Base-by-base conservation (phyloP, 2,329 filamentous ascomycete species). In the Fusarium sp. region DNA sequence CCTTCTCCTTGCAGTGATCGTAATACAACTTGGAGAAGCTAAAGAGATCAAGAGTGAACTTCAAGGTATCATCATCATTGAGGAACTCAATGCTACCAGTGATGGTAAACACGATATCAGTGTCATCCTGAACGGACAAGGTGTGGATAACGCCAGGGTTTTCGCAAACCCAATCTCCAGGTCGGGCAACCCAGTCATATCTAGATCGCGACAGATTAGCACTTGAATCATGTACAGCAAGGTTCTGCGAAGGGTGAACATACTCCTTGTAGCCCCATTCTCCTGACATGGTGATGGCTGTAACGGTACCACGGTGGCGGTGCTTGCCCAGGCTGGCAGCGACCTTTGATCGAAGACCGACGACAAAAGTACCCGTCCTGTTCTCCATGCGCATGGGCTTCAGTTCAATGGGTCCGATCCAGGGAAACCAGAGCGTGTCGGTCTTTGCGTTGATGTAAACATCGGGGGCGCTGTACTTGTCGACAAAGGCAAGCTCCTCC, bases 381-480 rank as follows among this genome's bases (percentile, higher is more conserved):
- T 70, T 72, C 26, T 72, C 70, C 70, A 72, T 70, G 22, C 70
- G 70, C 35, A 72, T 55, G 24, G 70, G 70, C 70, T 72, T 72
- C 33, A 72, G 16, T 38, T 72, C 70, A 24, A 72, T 72, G 18
- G 70, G 70, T 15, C 70, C 70, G 8, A 72, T 70, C 70, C 70
- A 72, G 6, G 70, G 72, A 35, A 76, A 77, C 72, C 72, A 77
- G 3, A 75, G 33, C 13, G 74, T 77, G 53, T 75, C 75, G 6
- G 51, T 61, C 55, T 76, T 64, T 20, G 24, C 61, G 44, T 70
- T 75, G 68, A 77, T 76, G 16, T 76, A 77, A 41, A 77, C 58
- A 26, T 77, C 75, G 55, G 75, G 75, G 5, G 74, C 72, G 65
- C 75, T 76, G 70, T 75, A 77, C 58, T 74, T 77, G 72, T 77